Base-by-base conservation (phyloP, 345 rosid species). In the Psidium guajava region DNA sequence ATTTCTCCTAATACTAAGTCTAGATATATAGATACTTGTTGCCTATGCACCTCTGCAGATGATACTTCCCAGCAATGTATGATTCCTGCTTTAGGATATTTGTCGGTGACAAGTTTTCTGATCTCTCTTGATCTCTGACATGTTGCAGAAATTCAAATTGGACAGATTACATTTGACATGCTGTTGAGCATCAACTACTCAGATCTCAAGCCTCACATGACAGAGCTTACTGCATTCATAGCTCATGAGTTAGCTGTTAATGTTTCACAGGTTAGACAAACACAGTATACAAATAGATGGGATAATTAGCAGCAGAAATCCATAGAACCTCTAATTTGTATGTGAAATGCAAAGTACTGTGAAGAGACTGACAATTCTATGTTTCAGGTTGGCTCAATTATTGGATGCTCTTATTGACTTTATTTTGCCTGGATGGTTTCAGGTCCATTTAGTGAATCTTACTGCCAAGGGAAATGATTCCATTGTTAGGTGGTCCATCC, bases 391-490 rank as follows among this genome's bases (percentile, higher is more conserved):
- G 50, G 44, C 21, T 49, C 16, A 20, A 16, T 58, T 18, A 44
- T 64, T 28, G 50, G n/a, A 69, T 69, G 80, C 47, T 69, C 47
- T n/a, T 50, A 21, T 40, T 44, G 82, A 22, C 15, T 50, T 61
- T 53, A 75, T 12, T 84, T 22, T 86, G 21, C 56, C 21, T 86
- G 57, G 81, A 83, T 87, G 84, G 85, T 88, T 86, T 83, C 92
- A 97, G 99, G 98, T 97, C 58, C 90, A 77, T 86, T 47, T 94
- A 83, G 88, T 92, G 86, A 91, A 93, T 82, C 59, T 92, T 89
- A 88, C 91, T 10, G 88, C 96, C 12, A 83, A 89, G 89, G 98
- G 96, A 88, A 95, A 93, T 75, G 75, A 73, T 84, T 92, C 98
- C 13, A 86, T 93, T 59, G 27, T 96, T 84, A 86, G 84, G 88